Evolutionary conservation across 805 yeast species (phyloP).

Genomic region (Lachancea meyersii): DNA sequence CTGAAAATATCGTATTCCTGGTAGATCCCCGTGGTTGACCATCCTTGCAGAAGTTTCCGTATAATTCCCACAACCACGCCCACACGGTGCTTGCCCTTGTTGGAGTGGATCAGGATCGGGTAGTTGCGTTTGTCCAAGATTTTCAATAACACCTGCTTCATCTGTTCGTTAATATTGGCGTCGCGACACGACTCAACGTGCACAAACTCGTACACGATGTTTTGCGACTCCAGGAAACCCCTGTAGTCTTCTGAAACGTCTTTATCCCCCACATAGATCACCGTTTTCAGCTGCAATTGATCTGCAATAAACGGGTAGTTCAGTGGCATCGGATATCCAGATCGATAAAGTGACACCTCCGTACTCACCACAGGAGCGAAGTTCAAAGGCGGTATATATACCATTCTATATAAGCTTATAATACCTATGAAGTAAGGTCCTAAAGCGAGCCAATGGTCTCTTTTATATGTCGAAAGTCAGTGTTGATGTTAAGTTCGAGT

Average conservation of each 20-base stretch:
- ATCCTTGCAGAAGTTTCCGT: constrained; percentile 79
- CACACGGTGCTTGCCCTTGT: constrained; percentile 95
- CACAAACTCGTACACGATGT: constrained; percentile 52
- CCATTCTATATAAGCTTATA: constrained; percentile 4
- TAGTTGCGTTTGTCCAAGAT: constrained; percentile 62
- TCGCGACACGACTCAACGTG: constrained; percentile 70
- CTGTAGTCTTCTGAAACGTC: constrained; percentile 48
- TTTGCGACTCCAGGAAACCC: constrained; percentile 55
- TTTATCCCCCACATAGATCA: constrained; percentile 78
- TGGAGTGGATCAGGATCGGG: constrained; percentile 86
- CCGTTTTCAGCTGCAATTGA: constrained; percentile 65
- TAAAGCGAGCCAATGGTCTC: background rate
- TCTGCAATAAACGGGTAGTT: constrained; percentile 70
- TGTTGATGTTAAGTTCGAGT: too few species aligned
- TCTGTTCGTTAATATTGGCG: constrained; percentile 54
- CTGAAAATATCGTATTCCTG: constrained; percentile 93
- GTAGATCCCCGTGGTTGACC: constrained; percentile 89
- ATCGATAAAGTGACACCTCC: constrained; percentile 78
- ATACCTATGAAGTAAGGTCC: too few species aligned
- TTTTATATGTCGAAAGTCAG: background rate
- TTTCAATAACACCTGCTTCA: constrained; percentile 50
- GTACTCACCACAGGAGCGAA: constrained; percentile 62
- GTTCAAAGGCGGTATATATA: constrained; percentile 82
- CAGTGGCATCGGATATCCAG: constrained; percentile 89
- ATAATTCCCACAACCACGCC: constrained; percentile 91